Base-by-base conservation (phyloP, 495 filamentous ascomycete species). In the Thermothielavioides terrestris region DNA sequence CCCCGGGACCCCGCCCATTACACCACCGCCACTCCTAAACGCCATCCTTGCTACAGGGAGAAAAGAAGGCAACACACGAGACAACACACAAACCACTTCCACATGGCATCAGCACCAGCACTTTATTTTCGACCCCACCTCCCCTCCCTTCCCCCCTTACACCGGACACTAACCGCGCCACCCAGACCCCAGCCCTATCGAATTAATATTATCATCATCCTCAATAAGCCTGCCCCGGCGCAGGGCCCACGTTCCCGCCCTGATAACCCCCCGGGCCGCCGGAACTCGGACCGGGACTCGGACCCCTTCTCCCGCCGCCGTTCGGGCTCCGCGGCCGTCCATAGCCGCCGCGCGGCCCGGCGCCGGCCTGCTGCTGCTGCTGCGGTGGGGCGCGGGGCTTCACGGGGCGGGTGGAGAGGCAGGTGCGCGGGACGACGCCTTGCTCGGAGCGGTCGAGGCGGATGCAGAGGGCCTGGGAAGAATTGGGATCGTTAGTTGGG, bases 391-490 rank as follows among this genome's bases (percentile, higher is more conserved):
- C 63, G 38, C 89, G 86, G 47, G 92, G 89, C 73, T 96, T 95
- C 57, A 97, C 83, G 42, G 92, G 88, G 43, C 86, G 82, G 41
- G 88, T 84, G 22, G 94, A 97, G 25, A 98, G 78, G 70, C 94
- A 97, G 30, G 89, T 94, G 28, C 92, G 82, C 17, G 92, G 92
- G 46, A 82, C 88, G 42, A 97, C 94, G 67, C 92, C 92, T 70
- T 96, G 89, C 56, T 85, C 77, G 36, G 88, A 88, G 42, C 88
- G 83, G 67, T 97, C 91, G 40, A 97, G 80, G 52, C 86, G 85
- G 59, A 85, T 82, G 67, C 92, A 97, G 44, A 96, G 85, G 55
- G 90, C 87, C 85, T 89, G 53, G 25, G 7, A n/a, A n/a, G n/a
- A 53, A 12, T 18, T 4, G 27, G 10, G n/a, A 10, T 27, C 18